These are phyloP conservation scores for Triticum turgidum DNA, from an alignment of 176 grass and related monocot species.

Conservation along the genomic window DNA sequence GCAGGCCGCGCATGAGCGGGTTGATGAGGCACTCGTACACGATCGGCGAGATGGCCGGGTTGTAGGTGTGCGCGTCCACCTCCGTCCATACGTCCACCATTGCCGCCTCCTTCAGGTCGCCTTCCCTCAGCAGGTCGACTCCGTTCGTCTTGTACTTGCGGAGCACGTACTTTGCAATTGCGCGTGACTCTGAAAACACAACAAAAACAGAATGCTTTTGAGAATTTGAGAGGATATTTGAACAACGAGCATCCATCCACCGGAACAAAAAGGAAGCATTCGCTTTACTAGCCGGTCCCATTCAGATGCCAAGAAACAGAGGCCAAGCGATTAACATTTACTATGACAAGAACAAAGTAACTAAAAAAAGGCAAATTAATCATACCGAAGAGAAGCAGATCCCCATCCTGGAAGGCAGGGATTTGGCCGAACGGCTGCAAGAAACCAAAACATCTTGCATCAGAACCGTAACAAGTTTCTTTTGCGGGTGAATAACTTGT, in stretches of 20 bases:
- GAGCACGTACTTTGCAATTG: not conserved
- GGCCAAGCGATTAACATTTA: too few relatives aligned
- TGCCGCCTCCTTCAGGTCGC: not conserved
- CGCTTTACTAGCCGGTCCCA: too few relatives aligned
- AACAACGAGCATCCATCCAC: too few relatives aligned
- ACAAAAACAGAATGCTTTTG: not conserved
- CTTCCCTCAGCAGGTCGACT: not conserved
- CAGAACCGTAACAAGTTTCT: too few relatives aligned
- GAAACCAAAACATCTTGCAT: too few relatives aligned
- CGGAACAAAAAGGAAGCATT: too few relatives aligned
- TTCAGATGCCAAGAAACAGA: too few relatives aligned
- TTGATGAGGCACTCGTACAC: not conserved
- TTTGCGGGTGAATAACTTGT: too few relatives aligned
- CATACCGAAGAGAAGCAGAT: not conserved
- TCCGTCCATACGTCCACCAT: not conserved
- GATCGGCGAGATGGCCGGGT: not conserved
- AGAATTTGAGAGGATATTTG: not conserved
- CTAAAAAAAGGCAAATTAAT: not conserved
- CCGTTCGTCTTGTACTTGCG: not conserved
- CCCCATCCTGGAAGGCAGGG: not conserved
- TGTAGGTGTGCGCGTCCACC: not conserved
- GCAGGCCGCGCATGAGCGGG: not conserved
- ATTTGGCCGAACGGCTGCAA: not conserved
- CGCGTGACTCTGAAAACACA: not conserved
- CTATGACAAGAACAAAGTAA: not conserved